These are phyloP conservation scores for Linnemannia schmuckeri DNA, from an alignment of 192 early-diverging fungal genomes.

Conservation along the genomic window DNA sequence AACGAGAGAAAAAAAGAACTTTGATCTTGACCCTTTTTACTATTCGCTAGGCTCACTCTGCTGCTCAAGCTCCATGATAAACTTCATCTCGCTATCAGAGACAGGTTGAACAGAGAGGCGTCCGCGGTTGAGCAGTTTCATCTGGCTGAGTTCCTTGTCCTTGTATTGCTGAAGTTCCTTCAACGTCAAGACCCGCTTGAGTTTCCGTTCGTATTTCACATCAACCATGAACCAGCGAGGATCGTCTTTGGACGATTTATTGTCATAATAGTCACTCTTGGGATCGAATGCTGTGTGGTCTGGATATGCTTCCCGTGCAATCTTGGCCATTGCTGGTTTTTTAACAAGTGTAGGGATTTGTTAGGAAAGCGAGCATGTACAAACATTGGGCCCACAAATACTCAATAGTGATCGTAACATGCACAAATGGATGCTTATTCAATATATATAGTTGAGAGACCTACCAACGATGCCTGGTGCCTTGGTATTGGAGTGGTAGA, in stretches of 20 bases:
- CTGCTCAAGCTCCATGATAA: conserved; percentile 69
- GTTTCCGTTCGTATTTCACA: conserved; percentile 79
- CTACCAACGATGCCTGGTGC: conserved; percentile 84
- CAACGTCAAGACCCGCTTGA: conserved; percentile 71
- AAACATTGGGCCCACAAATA: too few relatives aligned
- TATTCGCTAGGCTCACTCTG: conserved; percentile 10
- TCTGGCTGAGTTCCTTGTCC: conserved; percentile 63
- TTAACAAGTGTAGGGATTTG: neutral
- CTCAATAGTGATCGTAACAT: too few relatives aligned
- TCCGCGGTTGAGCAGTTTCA: conserved; percentile 79
- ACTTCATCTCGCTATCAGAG: conserved; percentile 69
- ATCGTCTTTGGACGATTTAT: conserved; percentile 72
- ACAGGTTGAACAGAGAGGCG: conserved; percentile 87
- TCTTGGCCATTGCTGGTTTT: conserved; percentile 33
- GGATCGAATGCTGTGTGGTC: conserved; percentile 83
- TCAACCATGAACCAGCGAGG: conserved; percentile 93
- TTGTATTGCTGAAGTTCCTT: conserved; percentile 74
- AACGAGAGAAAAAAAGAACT: neutral
- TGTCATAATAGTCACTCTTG: conserved; percentile 83
- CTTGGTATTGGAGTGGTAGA: conserved; percentile 93
- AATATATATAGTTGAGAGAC: conserved; percentile 11
- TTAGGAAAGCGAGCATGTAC: too few relatives aligned
- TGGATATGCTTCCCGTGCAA: conserved; percentile 77
- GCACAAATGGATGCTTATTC: neutral
- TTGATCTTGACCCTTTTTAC: neutral